phyloP scores from a whole-genome alignment of 2,329 filamentous ascomycete species.

The Aspergillus calidoustus region DNA sequence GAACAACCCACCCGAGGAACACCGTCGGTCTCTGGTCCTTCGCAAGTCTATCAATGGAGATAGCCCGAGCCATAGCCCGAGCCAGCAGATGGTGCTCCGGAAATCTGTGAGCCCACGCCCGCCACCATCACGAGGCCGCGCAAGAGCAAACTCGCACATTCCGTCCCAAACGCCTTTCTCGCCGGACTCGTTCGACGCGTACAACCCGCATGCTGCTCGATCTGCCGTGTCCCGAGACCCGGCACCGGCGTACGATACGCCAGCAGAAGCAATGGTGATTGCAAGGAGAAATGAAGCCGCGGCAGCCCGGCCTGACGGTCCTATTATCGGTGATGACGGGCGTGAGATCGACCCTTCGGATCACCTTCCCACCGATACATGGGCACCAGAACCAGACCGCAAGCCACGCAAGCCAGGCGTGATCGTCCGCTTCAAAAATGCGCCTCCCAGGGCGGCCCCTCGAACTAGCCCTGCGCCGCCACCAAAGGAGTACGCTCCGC shows the following conservation, averaged over 20 bases:
- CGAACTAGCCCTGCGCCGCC: slow-evolving; percentile 22
- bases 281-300: slow-evolving; percentile 44
- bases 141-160: slow-evolving; percentile 47
- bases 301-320: slow-evolving; percentile 52
- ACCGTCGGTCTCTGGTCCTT: slow-evolving; percentile 26
- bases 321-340: slow-evolving; percentile 67
- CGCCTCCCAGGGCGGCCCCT: slow-evolving; percentile 34
- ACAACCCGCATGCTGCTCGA: slow-evolving; percentile 56
- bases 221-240: slow-evolving; percentile 38
- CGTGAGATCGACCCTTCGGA: slow-evolving; percentile 69
- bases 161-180: slow-evolving; percentile 62
- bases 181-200: slow-evolving; percentile 64
- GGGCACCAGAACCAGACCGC: slow-evolving; percentile 68
- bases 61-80: slow-evolving; percentile 22
- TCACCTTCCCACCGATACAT: slow-evolving; percentile 66
- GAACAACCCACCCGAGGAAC: slow-evolving; percentile 35
- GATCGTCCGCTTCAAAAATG: slow-evolving; percentile 52
- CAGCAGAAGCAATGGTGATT: slow-evolving; percentile 44
- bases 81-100: slow-evolving; percentile 47
- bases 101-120: slow-evolving; percentile 66
- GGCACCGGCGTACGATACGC: slow-evolving; percentile 42
- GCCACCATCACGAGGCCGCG: slow-evolving; percentile 44
- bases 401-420: slow-evolving; percentile 57
- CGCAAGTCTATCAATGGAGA: slow-evolving; percentile 32
- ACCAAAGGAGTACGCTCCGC: slow-evolving; percentile 18